Conservation (phyloP, 768 basidiomycete species). For the Termitomyces titanicus region DNA sequence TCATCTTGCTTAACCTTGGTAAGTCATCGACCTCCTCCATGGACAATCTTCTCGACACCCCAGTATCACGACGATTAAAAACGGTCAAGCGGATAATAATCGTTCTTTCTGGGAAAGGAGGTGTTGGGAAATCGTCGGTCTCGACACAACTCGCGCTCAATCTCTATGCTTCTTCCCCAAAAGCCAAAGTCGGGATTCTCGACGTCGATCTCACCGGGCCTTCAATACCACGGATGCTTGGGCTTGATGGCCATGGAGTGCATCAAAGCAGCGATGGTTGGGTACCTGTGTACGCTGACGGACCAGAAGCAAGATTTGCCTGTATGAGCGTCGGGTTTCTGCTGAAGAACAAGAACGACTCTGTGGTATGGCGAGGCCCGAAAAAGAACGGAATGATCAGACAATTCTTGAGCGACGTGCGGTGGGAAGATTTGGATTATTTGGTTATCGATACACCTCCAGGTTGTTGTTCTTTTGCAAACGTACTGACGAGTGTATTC, state of each 20-base stretch:
- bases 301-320: constrained; percentile 63
- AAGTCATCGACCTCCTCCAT: constrained; percentile 22
- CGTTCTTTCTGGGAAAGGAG: constrained; percentile 95
- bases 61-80: constrained; percentile 67
- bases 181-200: constrained; percentile 77
- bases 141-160: constrained; percentile 89
- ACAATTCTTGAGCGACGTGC: constrained; percentile 91
- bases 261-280: constrained; percentile 95
- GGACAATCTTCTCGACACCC: constrained; percentile 39
- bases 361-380: constrained; percentile 97
- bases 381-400: constrained; percentile 99
- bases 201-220: constrained; percentile 95
- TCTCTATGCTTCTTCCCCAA: constrained; percentile 67
- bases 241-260: constrained; percentile 80
- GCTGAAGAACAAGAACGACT: constrained; percentile 84
- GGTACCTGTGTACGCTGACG: constrained; percentile 98
- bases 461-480: constrained; percentile 48
- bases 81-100: constrained; percentile 84
- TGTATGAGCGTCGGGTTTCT: constrained; percentile 99
- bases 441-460: constrained; percentile 95
- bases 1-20: background rate
- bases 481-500: constrained; percentile 12
- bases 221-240: constrained; percentile 93
- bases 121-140: constrained; percentile 98
- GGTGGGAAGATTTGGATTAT: constrained; percentile 93